These are phyloP conservation scores for Backusella psychrophila DNA, from an alignment of 192 early-diverging fungal genomes.

Conservation along the genomic window DNA sequence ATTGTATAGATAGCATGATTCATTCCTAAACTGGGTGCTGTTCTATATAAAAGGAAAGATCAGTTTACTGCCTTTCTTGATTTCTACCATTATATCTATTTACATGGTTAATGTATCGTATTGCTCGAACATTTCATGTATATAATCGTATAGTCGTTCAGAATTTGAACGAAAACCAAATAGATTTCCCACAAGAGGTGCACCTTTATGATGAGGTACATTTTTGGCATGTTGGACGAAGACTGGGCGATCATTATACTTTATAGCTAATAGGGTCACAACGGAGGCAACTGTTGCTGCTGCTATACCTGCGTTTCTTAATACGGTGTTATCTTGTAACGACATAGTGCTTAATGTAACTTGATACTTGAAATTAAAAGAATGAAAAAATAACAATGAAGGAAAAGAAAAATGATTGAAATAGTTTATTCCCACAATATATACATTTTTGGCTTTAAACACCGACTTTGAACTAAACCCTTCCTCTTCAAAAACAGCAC, in stretches of 20 bases:
- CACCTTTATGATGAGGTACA: conserved; percentile 1
- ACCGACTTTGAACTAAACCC: not conserved
- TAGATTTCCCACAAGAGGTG: conserved; percentile 25
- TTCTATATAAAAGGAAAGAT: not conserved
- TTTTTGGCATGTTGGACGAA: conserved; percentile 13
- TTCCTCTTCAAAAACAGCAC: not conserved
- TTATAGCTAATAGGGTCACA: conserved; percentile 11
- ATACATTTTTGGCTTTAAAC: not conserved
- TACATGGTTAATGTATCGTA: conserved; percentile 10
- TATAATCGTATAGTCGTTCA: not conserved
- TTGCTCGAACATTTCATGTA: conserved; percentile 1
- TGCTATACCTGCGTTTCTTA: not conserved
- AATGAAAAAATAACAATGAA: not conserved
- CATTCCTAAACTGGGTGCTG: conserved; percentile 13
- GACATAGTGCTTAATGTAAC: not conserved
- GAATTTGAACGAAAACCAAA: not conserved
- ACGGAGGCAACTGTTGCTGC: not conserved
- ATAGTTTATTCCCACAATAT: not conserved
- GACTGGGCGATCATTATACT: conserved; percentile 26
- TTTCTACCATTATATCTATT: not conserved
- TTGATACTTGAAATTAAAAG: not conserved
- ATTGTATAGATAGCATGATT: conserved; percentile 14
- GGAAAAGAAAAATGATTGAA: not conserved
- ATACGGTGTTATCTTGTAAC: not conserved
- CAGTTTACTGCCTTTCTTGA: not conserved